Evolutionary conservation across 208 protist species (phyloP).

Genomic region (Leishmania amazonensis): DNA sequence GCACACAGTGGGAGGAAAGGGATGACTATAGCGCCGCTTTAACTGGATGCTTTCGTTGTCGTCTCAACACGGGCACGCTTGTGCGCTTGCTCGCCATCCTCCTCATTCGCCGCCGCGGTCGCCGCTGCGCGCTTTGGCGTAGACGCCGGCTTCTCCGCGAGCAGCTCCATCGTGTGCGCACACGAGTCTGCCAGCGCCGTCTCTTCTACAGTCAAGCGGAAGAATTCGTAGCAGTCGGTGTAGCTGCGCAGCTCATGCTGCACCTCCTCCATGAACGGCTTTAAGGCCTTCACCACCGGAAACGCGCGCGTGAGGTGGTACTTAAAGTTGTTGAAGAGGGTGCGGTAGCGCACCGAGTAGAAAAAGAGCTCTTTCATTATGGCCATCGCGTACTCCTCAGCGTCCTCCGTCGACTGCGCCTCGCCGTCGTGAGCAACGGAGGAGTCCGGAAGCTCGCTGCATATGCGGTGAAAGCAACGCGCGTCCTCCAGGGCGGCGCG

Average conservation of each 20-base stretch:
- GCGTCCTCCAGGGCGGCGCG: conserved; percentile 95
- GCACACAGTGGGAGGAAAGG: not conserved
- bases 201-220: conserved; percentile 34
- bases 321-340: conserved; percentile 82
- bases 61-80: conserved; percentile 15
- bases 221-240: conserved; percentile 63
- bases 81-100: not conserved
- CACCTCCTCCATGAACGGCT: conserved; percentile 59
- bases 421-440: not conserved
- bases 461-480: conserved; percentile 73
- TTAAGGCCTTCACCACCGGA: conserved; percentile 62
- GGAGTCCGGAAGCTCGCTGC: not conserved
- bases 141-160: conserved; percentile 20
- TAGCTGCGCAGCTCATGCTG: conserved; percentile 63
- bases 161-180: conserved; percentile 36
- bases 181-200: conserved; percentile 31
- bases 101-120: not conserved
- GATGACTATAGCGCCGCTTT: not conserved
- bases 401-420: conserved; percentile 16
- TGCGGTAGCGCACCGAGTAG: conserved; percentile 64
- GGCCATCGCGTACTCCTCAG: conserved; percentile 30
- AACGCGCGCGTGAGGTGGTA: conserved; percentile 88
- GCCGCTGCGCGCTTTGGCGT: conserved; percentile 4
- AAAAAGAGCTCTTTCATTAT: conserved; percentile 52
- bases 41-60: not conserved